A percentile compares a stretch with the other conserved stretches of the same genome.
These are phyloP conservation scores for Begonia fuchsioides DNA, from an alignment of 306 rosid genomes.

Conservation along the genomic window DNA sequence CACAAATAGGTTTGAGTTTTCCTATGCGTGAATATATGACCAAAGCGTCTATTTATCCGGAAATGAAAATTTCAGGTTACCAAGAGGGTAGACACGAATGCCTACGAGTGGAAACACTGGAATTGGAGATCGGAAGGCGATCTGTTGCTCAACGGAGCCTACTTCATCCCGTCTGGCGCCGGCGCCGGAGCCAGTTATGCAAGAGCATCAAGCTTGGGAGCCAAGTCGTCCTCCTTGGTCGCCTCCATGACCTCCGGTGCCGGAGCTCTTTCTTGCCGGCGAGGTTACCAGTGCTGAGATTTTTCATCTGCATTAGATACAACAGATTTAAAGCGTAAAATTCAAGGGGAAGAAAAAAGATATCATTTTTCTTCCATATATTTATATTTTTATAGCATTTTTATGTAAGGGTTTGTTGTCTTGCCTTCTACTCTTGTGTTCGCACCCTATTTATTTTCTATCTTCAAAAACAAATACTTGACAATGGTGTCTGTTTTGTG, in stretches of 20 bases:
- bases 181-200: slow-evolving; percentile 84
- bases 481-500: slow-evolving; percentile 39
- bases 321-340: too few relatives aligned
- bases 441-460: too few relatives aligned
- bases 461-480: slow-evolving; percentile 36
- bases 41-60: too few relatives aligned
- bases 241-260: slow-evolving; percentile 56
- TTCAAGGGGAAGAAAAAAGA: slow-evolving; percentile 16
- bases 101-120: slow-evolving; percentile 56
- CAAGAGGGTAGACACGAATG: slow-evolving; percentile 44
- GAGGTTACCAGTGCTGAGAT: slow-evolving; percentile 48
- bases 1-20: too few relatives aligned
- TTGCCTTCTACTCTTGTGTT: slow-evolving; percentile 16
- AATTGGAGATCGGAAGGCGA: slow-evolving; percentile 98
- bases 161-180: slow-evolving; percentile 71
- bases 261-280: slow-evolving; percentile 61
- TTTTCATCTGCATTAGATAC: background rate
- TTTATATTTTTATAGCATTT: slow-evolving; percentile 26
- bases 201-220: slow-evolving; percentile 96
- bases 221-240: slow-evolving; percentile 84
- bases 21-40: too few relatives aligned
- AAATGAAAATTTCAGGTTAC: slow-evolving; percentile 42
- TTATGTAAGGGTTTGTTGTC: slow-evolving; percentile 35
- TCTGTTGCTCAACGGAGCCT: slow-evolving; percentile 84
- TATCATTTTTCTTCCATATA: slow-evolving; percentile 33